A percentile compares a stretch with the other conserved stretches of the same genome.
These are phyloP conservation scores for Quercus tomentella DNA, from an alignment of 331 rosid genomes.

Conservation along the genomic window DNA sequence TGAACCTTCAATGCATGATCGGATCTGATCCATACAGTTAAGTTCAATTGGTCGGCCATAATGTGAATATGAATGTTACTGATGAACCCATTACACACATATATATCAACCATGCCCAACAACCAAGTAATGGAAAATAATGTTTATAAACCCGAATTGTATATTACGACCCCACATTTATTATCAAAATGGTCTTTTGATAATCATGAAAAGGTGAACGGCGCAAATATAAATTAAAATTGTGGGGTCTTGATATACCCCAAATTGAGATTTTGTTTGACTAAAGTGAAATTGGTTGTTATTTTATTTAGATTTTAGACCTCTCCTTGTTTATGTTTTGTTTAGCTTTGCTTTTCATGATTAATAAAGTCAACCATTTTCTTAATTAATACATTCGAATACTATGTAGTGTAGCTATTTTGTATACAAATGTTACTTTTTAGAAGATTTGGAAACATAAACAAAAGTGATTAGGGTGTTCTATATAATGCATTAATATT, in stretches of 20 bases:
- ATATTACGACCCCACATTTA: neutral
- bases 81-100: neutral
- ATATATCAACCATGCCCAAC: neutral
- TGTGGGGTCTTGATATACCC: conserved; percentile 19
- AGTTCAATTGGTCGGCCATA: conserved; percentile 62
- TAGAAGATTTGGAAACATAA: neutral
- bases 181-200: neutral
- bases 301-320: neutral
- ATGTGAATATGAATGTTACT: neutral
- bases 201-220: neutral
- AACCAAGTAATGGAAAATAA: neutral
- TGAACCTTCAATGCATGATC: conserved; percentile 35
- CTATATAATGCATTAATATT: neutral
- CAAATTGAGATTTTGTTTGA: conserved; percentile 22
- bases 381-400: conserved; percentile 7
- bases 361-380: conserved; percentile 28
- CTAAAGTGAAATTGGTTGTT: neutral
- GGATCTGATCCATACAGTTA: conserved; percentile 41
- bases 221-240: conserved; percentile 7
- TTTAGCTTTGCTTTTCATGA: conserved; percentile 17
- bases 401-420: neutral
- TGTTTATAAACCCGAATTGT: too few species aligned
- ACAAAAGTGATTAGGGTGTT: neutral
- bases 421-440: neutral
- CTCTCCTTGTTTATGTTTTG: neutral